Evolutionary conservation across 1,284 basidiomycete genomes (phyloP), one percentile per base, ranked within the genome.

Genomic region (Trametes sp.): DNA sequence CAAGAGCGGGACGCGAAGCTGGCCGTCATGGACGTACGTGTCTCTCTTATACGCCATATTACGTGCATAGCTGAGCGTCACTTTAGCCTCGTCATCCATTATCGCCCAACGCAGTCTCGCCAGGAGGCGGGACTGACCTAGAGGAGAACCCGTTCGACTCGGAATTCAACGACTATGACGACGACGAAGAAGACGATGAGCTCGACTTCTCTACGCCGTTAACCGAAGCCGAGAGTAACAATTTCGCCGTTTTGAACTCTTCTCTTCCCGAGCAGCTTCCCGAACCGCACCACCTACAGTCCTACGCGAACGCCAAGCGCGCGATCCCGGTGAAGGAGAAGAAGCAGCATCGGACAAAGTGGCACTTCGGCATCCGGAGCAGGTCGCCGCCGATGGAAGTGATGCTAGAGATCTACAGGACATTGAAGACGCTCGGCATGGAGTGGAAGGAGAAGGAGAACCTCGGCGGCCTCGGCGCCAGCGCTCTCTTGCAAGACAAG

Each of bases 351-450:
- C 83, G 86, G 65, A 92, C 91, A 14, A 92, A 91, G 73, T 99
- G 98, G 98, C 98, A 99, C 76, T 99, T 98, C 74, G 97, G 98
- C 6, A 99, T 99, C 48, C 87, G 97, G 38, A 96, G 94, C 68
- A 86, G 96, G 60, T 95, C 92, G 62, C 95, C 96, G 48, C 97
- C 97, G 23, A 98, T 98, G 95, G 97, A 98, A 76, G 97, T 99
- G 48, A 98, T 99, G 96, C 81, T 98, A 26, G 97, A 98, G 82
- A 98, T 99, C 61, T 99, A 99, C 80, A 84, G 94, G 65, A 98
- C 96, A 57, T 80, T 99, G 60, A 92, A 93, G 77, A 82, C 89
- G 59, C 82, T 99, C n/a, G 94, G 93, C 21, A 98, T 99, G 95
- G 95, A 99, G 77, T 99, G 97, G 96, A 91, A 92, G 75, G 89